Conservation (phyloP, 1,139 yeast genomes). For the Yamadazyma sp. region DNA sequence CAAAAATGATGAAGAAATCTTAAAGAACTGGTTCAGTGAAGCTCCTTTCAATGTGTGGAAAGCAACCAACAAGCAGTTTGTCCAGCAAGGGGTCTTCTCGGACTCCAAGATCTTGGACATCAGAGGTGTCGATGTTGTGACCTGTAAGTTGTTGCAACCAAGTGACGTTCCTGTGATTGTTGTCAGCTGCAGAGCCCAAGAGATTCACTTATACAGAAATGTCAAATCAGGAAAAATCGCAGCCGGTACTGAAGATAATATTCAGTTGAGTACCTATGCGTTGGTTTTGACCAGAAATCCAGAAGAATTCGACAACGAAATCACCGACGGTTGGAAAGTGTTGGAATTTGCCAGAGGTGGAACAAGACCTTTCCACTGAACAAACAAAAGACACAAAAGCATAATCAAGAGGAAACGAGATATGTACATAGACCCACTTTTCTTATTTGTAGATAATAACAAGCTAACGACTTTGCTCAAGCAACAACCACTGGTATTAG, state of each 20-base stretch:
- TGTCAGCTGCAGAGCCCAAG: slow-evolving; percentile 96
- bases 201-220: slow-evolving; percentile 84
- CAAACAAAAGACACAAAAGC: background rate
- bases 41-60: slow-evolving; percentile 96
- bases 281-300: slow-evolving; percentile 93
- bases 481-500: too few relatives aligned
- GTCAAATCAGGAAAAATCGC: slow-evolving; percentile 91
- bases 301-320: slow-evolving; percentile 84
- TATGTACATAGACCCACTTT: background rate
- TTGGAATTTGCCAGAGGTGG: slow-evolving; percentile 95
- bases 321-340: slow-evolving; percentile 97
- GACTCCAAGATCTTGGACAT: slow-evolving; percentile 93
- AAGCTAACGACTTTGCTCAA: background rate
- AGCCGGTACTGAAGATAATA: slow-evolving; percentile 95
- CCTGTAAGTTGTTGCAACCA: slow-evolving; percentile 87
- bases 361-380: slow-evolving; percentile 78
- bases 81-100: slow-evolving; percentile 87
- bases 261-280: slow-evolving; percentile 89
- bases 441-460: background rate
- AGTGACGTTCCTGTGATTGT: slow-evolving; percentile 92
- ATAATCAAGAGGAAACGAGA: background rate
- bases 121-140: slow-evolving; percentile 91
- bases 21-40: slow-evolving; percentile 92
- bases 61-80: slow-evolving; percentile 89
- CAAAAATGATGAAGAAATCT: slow-evolving; percentile 80